Conservation (phyloP, 164 flowering plant genomes). For the Chimonanthus praecox region DNA sequence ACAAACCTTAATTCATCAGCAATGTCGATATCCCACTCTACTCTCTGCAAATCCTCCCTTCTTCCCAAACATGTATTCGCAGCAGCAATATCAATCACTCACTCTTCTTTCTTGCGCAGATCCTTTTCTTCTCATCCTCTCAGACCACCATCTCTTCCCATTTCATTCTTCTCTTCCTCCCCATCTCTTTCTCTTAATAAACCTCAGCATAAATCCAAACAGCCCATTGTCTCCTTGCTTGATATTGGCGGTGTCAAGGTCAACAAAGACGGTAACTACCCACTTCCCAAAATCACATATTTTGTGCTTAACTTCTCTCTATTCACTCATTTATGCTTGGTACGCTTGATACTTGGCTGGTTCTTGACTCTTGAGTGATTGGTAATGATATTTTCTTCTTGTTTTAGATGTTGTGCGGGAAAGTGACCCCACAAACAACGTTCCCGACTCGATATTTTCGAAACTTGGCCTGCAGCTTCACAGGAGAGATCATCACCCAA, state of each 20-base stretch:
- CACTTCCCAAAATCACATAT: conserved; percentile 6
- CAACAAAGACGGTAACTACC: conserved; percentile 36
- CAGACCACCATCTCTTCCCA: conserved; percentile 14
- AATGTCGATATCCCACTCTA: neutral
- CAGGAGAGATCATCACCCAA: conserved; percentile 70
- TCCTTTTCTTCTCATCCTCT: conserved; percentile 4
- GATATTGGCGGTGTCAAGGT: conserved; percentile 56
- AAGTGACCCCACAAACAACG: conserved; percentile 86
- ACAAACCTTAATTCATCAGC: neutral
- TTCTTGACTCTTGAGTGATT: neutral
- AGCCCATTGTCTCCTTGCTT: conserved; percentile 29
- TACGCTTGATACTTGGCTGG: neutral
- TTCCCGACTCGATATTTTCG: conserved; percentile 70
- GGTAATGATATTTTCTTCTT: neutral
- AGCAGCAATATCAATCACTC: conserved; percentile 17
- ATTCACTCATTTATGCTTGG: neutral
- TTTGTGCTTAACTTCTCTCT: neutral
- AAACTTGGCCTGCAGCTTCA: conserved; percentile 96
- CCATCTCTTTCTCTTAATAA: conserved; percentile 20
- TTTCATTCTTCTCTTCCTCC: conserved; percentile 24
- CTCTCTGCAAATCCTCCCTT: neutral
- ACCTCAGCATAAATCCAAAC: conserved; percentile 19
- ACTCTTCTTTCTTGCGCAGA: conserved; percentile 10
- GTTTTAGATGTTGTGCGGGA: conserved; percentile 75
- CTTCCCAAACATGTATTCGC: neutral